phyloP scores from a whole-genome alignment of 371 early-diverging fungal genomes.

The Synchytrium microbalum region DNA sequence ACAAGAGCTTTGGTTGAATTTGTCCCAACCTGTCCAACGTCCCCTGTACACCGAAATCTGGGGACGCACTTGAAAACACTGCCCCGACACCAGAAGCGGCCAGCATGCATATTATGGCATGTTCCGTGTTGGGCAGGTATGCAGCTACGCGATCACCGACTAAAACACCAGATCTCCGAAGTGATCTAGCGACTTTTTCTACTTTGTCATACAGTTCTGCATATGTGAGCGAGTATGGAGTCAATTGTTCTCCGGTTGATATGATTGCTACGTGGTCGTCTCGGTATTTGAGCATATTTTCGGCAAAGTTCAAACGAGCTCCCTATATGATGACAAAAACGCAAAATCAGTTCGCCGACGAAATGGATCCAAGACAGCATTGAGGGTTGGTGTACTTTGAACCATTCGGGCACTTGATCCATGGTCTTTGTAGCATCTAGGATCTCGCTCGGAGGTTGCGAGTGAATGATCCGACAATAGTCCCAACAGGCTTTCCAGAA shows the following conservation, averaged over 20 bases:
- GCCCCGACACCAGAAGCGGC: slow-evolving; percentile 94
- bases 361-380: background rate
- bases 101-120: slow-evolving; percentile 83
- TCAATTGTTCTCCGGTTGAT: slow-evolving; percentile 36
- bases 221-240: slow-evolving; percentile 51
- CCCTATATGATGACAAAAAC: slow-evolving; percentile 30
- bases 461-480: slow-evolving; percentile 59
- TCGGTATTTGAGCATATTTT: slow-evolving; percentile 57
- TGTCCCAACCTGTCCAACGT: slow-evolving; percentile 93
- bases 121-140: slow-evolving; percentile 84
- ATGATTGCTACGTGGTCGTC: slow-evolving; percentile 67
- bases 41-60: slow-evolving; percentile 91
- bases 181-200: slow-evolving; percentile 59
- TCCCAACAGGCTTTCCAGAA: slow-evolving; percentile 92
- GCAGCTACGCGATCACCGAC: slow-evolving; percentile 89
- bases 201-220: slow-evolving; percentile 68
- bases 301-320: slow-evolving; percentile 81
- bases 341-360: background rate
- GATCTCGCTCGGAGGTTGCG: slow-evolving; percentile 38
- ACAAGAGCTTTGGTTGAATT: slow-evolving; percentile 85
- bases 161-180: slow-evolving; percentile 60
- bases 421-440: slow-evolving; percentile 36
- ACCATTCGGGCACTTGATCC: slow-evolving; percentile 87
- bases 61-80: slow-evolving; percentile 90
- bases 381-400: too few relatives aligned